Evolutionary conservation across 2,329 filamentous ascomycete genomes (phyloP).

Genomic region (Fusarium sacchari): DNA sequence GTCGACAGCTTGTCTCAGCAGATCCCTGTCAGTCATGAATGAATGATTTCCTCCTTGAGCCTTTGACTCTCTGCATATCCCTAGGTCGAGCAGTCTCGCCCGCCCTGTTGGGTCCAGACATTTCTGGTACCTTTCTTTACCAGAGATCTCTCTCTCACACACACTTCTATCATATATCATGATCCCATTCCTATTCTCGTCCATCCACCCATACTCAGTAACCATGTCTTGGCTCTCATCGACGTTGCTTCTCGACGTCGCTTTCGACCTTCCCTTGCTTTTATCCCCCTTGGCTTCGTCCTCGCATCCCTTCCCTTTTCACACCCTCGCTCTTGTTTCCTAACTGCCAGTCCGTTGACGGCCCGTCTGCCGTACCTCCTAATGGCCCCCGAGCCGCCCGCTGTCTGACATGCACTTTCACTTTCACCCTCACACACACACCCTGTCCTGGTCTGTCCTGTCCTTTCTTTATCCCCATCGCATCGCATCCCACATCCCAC

Average conservation of each 20-base stretch:
- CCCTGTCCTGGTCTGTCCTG: constrained; percentile 4
- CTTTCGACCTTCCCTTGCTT: constrained; percentile 31
- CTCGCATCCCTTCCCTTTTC: constrained; percentile 31
- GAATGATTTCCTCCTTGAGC: constrained; percentile 15
- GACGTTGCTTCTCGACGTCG: constrained; percentile 43
- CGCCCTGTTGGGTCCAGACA: constrained; percentile 29
- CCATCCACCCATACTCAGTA: neutral
- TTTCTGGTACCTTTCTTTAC: constrained; percentile 27
- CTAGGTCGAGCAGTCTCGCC: constrained; percentile 11
- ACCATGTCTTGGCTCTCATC: constrained; percentile 41
- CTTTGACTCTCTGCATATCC: constrained; percentile 26
- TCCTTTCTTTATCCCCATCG: constrained; percentile 14
- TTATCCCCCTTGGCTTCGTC: constrained; percentile 28
- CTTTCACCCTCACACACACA: constrained; percentile 16
- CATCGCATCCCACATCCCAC: constrained; percentile 26
- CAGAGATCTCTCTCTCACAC: constrained; percentile 24
- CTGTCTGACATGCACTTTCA: constrained; percentile 35
- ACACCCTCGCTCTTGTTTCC: constrained; percentile 33
- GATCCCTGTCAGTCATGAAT: constrained; percentile 27
- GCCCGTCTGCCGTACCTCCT: constrained; percentile 42
- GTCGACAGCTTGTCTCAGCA: constrained; percentile 20
- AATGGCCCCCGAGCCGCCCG: constrained; percentile 37
- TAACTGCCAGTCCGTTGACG: constrained; percentile 34
- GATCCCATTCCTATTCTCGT: constrained; percentile 17
- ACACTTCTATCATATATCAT: constrained; percentile 32